Evolutionary conservation across 257 asterid species (phyloP), one percentile per base, ranked within the genome.

Genomic region (Solanum pennellii): DNA sequence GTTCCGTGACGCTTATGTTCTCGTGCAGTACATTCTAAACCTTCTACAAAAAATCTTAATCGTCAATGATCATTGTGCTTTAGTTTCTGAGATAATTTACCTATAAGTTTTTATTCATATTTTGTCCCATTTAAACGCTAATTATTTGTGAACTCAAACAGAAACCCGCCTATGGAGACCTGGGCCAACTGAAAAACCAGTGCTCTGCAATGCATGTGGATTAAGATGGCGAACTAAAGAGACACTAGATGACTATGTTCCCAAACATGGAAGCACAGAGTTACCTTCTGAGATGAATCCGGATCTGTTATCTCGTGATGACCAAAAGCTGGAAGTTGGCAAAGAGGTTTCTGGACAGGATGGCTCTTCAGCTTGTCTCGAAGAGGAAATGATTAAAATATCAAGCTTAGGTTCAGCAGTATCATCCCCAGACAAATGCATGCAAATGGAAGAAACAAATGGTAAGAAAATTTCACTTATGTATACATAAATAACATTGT

Each of bases 181-280:
- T 15, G 90, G 92, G 5, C 92, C 91, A 21, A 73, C 89, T 16
- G 87, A 83, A 60, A 90, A 90, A n/a, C 92, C 90, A 20, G 89
- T 89, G 21, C 88, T 90, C 8, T 90, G 91, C 88, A 87, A 90
- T 84, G 89, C 90, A 37, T 90, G 92, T 66, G 92, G 88, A 89
- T 44, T 84, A n/a, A 72, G 92, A 73, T 90, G 91, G 91, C 79
- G 79, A 45, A 31, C 68, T 56, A 89, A 47, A 52, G 89, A 86
- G 65, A 80, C 86, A 10, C 89, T 89, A n/a, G 65, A 86, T 13
- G 87, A 66, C 47, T 79, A 87, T 42, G 2, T 47, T 72, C 91
- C 91, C 27, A 88, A 88, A 83, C 88, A 59, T 79, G 83, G 44
- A 35, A 20, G 12, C 7, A 44, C 37, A 20, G 72, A 89, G n/a